phyloP scores from a whole-genome alignment of 805 yeast genomes.

The Nakazawaea holstii region DNA sequence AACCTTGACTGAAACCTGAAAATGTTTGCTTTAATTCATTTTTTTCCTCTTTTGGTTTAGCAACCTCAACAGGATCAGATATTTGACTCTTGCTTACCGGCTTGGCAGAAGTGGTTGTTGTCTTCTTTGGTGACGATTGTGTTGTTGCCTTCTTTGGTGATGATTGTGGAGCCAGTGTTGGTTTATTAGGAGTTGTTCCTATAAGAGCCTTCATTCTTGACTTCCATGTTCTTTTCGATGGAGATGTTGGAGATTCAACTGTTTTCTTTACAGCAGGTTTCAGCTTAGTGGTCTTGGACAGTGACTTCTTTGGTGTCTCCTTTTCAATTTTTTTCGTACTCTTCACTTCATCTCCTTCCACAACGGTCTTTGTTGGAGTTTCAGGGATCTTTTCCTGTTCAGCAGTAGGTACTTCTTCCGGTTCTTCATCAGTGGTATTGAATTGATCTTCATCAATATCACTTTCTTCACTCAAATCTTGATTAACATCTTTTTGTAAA shows the following conservation, averaged over 20 bases:
- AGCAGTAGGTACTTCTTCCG: conserved; percentile 21
- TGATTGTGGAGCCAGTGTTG: background rate
- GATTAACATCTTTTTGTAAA: conserved; percentile 30
- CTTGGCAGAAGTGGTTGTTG: background rate
- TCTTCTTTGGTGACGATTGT: background rate
- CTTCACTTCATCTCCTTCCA: conserved; percentile 11
- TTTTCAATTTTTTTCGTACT: conserved; percentile 8
- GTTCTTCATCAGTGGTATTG: conserved; percentile 22
- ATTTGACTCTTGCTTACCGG: background rate
- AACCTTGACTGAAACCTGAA: conserved; percentile 42
- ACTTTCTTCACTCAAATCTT: conserved; percentile 21
- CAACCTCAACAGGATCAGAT: background rate
- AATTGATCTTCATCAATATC: conserved; percentile 23
- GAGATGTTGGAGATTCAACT: background rate
- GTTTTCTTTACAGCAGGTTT: conserved; percentile 5
- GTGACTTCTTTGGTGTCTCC: background rate
- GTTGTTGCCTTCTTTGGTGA: background rate
- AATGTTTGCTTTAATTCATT: conserved; percentile 28
- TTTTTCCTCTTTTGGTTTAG: conserved; percentile 3
- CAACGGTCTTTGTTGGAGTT: conserved; percentile 22
- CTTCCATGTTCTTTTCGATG: conserved; percentile 5
- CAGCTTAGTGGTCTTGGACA: background rate
- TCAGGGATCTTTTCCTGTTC: conserved; percentile 27
- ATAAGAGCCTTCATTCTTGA: conserved; percentile 4
- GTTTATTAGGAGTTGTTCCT: background rate